Conservation (phyloP, 2,329 filamentous ascomycete genomes). For the Microcera coccophila region DNA sequence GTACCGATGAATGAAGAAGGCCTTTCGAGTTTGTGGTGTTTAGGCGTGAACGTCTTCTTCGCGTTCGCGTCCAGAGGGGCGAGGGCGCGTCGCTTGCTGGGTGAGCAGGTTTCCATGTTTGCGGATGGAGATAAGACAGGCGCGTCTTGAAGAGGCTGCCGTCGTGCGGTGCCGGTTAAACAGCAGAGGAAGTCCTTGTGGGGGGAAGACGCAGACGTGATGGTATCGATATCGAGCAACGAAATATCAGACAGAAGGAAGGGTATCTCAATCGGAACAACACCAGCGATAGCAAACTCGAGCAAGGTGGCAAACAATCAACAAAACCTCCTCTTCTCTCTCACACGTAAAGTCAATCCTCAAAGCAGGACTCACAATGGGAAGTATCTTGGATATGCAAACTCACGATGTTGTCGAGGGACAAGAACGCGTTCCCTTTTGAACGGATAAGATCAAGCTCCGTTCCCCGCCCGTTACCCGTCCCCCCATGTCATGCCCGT, state of each 20-base stretch:
- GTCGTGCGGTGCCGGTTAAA: not conserved
- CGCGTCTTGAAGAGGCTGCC: not conserved
- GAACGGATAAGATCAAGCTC: not conserved
- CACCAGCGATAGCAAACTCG: not conserved
- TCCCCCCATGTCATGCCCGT: constrained; percentile 6
- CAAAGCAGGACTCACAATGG: not conserved
- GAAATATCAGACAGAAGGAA: too few species aligned
- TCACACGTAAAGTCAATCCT: not conserved
- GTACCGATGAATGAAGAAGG: not conserved
- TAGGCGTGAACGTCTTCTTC: constrained; percentile 26
- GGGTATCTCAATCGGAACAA: not conserved
- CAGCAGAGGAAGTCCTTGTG: not conserved
- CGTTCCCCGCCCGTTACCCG: not conserved
- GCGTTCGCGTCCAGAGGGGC: constrained; percentile 46
- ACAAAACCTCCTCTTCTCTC: not conserved
- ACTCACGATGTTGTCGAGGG: not conserved
- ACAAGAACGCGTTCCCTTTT: not conserved
- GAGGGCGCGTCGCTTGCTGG: constrained; percentile 47
- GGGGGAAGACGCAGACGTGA: not conserved
- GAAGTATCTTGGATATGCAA: not conserved
- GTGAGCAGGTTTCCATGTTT: constrained; percentile 32
- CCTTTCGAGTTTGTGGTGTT: constrained; percentile 11
- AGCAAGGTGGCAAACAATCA: not conserved
- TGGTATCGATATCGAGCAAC: too few species aligned
- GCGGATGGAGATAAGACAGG: constrained; percentile 1